A percentile compares a stretch with the other conserved stretches of the same genome.
Conservation (phyloP, 148 eudicot genomes). For the Polygonum aviculare region DNA sequence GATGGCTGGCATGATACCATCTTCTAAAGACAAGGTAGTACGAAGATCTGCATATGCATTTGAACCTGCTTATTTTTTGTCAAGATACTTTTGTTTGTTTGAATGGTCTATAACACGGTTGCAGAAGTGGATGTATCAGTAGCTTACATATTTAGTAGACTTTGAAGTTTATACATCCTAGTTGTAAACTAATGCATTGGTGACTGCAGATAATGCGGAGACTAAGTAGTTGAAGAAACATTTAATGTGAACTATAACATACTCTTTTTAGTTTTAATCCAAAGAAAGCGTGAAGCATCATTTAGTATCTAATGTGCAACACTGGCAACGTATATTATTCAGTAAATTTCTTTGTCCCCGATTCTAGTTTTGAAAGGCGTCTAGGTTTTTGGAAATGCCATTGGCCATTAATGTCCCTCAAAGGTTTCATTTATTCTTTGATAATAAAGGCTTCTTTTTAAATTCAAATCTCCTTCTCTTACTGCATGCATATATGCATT, state of each 20-base stretch:
- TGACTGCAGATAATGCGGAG: background rate
- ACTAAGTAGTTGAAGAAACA: background rate
- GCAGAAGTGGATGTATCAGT: background rate
- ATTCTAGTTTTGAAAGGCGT: background rate
- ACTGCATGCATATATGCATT: background rate
- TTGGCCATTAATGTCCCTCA: background rate
- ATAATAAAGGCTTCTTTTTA: background rate
- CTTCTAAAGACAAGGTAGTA: constrained; percentile 53
- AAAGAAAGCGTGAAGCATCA: background rate
- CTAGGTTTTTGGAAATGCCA: background rate
- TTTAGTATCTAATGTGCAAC: background rate
- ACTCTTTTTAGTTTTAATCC: background rate
- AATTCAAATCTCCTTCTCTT: background rate
- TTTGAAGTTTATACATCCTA: background rate
- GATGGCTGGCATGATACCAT: constrained; percentile 88
- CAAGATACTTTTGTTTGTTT: background rate
- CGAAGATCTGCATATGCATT: background rate
- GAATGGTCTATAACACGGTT: background rate
- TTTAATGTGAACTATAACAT: background rate
- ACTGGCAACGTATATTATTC: background rate
- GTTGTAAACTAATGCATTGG: background rate
- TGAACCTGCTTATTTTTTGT: background rate
- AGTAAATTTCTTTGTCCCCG: background rate
- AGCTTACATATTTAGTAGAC: background rate
- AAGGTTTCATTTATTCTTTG: background rate